phyloP scores from a whole-genome alignment of 495 filamentous ascomycete species.

The Xylaria acuta region DNA sequence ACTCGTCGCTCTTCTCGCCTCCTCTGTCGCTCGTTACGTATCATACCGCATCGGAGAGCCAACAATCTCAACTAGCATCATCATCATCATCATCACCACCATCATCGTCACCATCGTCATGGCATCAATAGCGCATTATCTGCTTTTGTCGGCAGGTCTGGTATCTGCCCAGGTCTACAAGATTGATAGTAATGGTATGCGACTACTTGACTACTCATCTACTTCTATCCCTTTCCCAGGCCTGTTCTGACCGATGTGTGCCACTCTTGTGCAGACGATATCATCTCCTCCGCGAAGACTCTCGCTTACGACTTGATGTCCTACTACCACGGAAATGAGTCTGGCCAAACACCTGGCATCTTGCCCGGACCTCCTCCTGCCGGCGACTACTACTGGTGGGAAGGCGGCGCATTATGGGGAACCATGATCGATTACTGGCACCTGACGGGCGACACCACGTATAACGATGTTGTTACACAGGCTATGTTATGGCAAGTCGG shows the following conservation, averaged over 20 bases:
- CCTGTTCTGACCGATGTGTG: conserved; percentile 27
- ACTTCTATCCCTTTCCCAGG: background rate
- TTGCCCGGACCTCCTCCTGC: conserved; percentile 61
- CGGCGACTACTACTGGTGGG: conserved; percentile 65
- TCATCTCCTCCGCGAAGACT: conserved; percentile 59
- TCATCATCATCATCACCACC: no score
- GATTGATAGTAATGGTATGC: conserved; percentile 36
- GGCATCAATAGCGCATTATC: conserved; percentile 26
- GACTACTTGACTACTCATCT: background rate
- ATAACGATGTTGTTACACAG: conserved; percentile 63
- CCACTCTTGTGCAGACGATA: conserved; percentile 47
- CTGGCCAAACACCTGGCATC: conserved; percentile 69
- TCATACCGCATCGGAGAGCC: background rate
- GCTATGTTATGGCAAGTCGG: conserved; percentile 71
- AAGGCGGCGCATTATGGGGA: conserved; percentile 57
- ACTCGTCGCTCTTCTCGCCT: conserved; percentile 11
- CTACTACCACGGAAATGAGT: conserved; percentile 63
- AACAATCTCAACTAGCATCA: conserved; percentile 5
- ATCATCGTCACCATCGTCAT: conserved; percentile 29
- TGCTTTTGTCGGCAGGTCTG: conserved; percentile 29
- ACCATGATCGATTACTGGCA: conserved; percentile 75
- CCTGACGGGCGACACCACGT: conserved; percentile 69
- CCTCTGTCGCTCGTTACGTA: conserved; percentile 1
- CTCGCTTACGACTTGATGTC: conserved; percentile 65
- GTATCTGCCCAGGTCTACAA: conserved; percentile 34